Evolutionary conservation across 768 basidiomycete genomes (phyloP).

Genomic region (Amanita rimosa): DNA sequence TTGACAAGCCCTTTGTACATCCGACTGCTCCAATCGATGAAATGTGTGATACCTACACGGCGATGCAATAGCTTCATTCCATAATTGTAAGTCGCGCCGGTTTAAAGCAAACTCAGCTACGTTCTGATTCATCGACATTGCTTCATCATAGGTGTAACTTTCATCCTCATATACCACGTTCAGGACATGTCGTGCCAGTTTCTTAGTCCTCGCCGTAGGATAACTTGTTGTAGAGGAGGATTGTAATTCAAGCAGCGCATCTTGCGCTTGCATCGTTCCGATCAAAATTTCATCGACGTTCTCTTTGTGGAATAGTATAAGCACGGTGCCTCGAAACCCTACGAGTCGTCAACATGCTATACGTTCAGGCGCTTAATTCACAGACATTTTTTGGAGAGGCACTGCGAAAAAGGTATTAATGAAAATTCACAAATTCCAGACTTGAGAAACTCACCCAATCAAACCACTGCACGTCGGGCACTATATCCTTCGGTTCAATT

Average conservation of each 20-base stretch:
- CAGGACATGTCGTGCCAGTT: background rate
- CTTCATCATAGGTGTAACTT: background rate
- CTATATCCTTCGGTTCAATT: too few species aligned
- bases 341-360: too few species aligned
- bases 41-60: background rate
- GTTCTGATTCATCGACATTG: background rate
- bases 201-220: background rate
- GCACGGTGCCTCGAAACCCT: too few species aligned
- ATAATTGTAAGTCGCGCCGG: background rate
- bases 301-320: background rate
- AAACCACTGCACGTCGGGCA: too few species aligned
- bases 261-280: background rate
- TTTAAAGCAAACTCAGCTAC: background rate
- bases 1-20: background rate
- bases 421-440: too few species aligned
- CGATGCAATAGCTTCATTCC: background rate
- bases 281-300: background rate
- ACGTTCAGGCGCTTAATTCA: too few species aligned
- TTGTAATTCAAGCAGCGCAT: background rate
- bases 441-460: too few species aligned
- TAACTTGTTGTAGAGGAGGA: background rate
- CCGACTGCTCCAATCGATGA: background rate
- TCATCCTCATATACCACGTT: background rate
- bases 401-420: too few species aligned
- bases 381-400: too few species aligned